Conservation (phyloP, 805 yeast species). For the Starmera pachycereana region DNA sequence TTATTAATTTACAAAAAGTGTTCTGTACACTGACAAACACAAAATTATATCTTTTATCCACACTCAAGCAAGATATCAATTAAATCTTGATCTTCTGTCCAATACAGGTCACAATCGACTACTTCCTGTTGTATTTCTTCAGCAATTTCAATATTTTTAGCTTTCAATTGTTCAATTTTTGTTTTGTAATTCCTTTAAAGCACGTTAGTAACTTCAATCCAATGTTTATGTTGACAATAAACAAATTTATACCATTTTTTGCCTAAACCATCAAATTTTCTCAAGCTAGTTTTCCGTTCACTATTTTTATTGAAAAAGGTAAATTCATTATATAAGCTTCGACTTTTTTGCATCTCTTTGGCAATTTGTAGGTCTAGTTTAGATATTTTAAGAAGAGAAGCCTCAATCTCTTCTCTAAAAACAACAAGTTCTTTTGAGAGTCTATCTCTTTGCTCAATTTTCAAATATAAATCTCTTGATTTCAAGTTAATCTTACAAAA, state of each 20-base stretch:
- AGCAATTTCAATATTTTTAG: not conserved
- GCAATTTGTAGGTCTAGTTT: not conserved
- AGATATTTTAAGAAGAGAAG: not conserved
- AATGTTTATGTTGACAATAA: not conserved
- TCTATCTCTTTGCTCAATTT: not conserved
- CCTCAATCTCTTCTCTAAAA: not conserved
- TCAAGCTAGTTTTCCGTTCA: not conserved
- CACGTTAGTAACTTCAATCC: too few relatives aligned
- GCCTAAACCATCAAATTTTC: not conserved
- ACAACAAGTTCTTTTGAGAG: not conserved
- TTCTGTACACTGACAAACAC: not conserved
- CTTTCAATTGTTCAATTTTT: not conserved
- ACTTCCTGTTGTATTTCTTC: slow-evolving; percentile 16
- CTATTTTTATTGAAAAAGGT: not conserved
- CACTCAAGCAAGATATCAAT: slow-evolving; percentile 12
- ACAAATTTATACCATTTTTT: not conserved
- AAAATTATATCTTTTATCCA: slow-evolving; percentile 7
- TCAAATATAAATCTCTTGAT: not conserved
- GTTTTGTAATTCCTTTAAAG: not conserved
- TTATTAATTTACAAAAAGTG: too few relatives aligned
- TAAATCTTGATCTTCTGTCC: slow-evolving; percentile 18
- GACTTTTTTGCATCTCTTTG: not conserved
- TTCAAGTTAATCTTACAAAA: not conserved
- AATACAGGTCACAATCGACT: slow-evolving; percentile 20
- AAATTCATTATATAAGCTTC: not conserved